Percentiles rank a stretch among this genome's conserved stretches.
Evolutionary conservation across 163 green algal genomes (phyloP).

Genomic region (Chlamydomonas reinhardtii): DNA sequence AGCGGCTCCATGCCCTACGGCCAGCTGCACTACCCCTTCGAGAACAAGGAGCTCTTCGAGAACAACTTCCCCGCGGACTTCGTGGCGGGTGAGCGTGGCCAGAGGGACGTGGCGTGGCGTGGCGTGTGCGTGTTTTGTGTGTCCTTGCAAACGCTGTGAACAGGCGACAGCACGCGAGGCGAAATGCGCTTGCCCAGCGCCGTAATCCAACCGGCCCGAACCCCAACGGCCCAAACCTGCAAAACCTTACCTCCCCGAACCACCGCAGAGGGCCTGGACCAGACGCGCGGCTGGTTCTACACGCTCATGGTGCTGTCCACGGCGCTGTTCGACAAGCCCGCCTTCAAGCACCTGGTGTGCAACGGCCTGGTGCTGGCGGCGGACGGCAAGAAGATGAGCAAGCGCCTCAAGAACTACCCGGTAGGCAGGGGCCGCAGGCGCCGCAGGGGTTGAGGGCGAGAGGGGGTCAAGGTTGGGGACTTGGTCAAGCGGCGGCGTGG

Average conservation of each 20-base stretch:
- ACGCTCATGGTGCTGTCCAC: conserved; percentile 99
- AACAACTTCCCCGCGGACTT: conserved; percentile 97
- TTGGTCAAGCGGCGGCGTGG: too few relatives aligned
- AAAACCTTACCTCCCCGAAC: too few relatives aligned
- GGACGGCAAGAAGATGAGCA: conserved; percentile 99
- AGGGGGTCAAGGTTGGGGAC: too few relatives aligned
- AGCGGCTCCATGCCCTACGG: conserved; percentile 93
- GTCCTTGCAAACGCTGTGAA: too few relatives aligned
- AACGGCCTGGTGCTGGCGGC: conserved; percentile 98
- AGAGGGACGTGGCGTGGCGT: too few relatives aligned
- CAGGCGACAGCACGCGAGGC: too few relatives aligned
- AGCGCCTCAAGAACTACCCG: conserved; percentile 99
- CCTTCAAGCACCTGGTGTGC: conserved; percentile 99
- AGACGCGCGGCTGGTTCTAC: conserved; percentile 99
- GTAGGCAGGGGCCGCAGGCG: conserved; percentile 50
- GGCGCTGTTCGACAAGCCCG: conserved; percentile 97
- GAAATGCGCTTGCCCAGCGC: too few relatives aligned
- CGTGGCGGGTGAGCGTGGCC: conserved; percentile 85
- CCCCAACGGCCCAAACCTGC: too few relatives aligned
- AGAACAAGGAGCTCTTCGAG: conserved; percentile 98
- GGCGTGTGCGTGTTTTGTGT: not conserved
- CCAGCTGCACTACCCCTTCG: conserved; percentile 98
- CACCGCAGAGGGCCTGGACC: conserved; percentile 88
- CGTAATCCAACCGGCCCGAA: too few relatives aligned
- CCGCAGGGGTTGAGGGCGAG: too few relatives aligned